Conservation (phyloP, 371 early-diverging fungal genomes). For the Choanephora cucurbitarum region DNA sequence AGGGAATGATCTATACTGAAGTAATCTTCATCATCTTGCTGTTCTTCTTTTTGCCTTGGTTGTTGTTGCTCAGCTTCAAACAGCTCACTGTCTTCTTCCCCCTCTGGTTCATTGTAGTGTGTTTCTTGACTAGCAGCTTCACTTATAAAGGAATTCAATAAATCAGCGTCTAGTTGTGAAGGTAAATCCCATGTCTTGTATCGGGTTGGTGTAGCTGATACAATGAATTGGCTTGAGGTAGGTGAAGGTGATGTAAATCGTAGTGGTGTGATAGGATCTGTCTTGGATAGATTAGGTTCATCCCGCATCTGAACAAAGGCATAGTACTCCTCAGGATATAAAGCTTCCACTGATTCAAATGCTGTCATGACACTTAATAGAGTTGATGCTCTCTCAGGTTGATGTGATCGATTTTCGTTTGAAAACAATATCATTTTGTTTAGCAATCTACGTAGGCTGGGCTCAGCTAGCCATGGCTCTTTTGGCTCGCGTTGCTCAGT, state of each 20-base stretch:
- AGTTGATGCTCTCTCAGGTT: no score
- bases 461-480: slow-evolving; percentile 29
- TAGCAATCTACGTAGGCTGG: not conserved
- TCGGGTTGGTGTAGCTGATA: slow-evolving; percentile 29
- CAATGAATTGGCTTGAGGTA: slow-evolving; percentile 10
- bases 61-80: not conserved
- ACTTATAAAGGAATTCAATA: slow-evolving; percentile 15
- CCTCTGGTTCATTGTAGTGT: not conserved
- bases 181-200: slow-evolving; percentile 5
- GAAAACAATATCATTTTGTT: no score
- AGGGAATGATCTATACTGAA: slow-evolving; percentile 17
- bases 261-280: not conserved
- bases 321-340: slow-evolving; percentile 34
- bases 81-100: not conserved
- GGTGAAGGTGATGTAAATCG: not conserved
- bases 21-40: slow-evolving; percentile 3
- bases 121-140: slow-evolving; percentile 13
- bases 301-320: not conserved
- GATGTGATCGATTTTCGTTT: no score
- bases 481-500: slow-evolving; percentile 11
- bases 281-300: no score
- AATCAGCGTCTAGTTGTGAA: slow-evolving; percentile 20
- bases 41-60: slow-evolving; percentile 1
- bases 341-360: slow-evolving; percentile 48
- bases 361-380: slow-evolving; percentile 36